Evolutionary conservation across 768 basidiomycete genomes (phyloP), one percentile per base, ranked within the genome.

Genomic region (Psilocybe tampanensis): DNA sequence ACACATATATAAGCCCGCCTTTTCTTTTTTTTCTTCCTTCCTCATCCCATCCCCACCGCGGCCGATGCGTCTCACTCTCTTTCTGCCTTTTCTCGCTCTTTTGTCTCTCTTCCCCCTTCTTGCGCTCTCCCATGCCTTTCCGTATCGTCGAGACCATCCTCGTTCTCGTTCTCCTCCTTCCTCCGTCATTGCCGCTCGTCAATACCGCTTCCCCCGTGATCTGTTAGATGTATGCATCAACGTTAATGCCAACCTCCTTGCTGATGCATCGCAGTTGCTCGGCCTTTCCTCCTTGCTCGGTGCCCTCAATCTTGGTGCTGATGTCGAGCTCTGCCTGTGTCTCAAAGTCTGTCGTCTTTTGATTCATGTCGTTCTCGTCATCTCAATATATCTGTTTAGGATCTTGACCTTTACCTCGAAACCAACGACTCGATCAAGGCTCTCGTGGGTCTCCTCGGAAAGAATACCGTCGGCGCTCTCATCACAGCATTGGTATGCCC

Each of bases 261-360:
- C 67, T 60, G 52, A 66, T 53, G 48, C 57, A 33, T 57, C 64
- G 42, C 55, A 61, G 48, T 42, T 71, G 26, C 62, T 70, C 34
- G 63, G 58, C 34, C 65, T 66, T 24, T 63, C 55, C 17, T 58
- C 63, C 1, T 44, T 66, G 19, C 63, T 70, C 15, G 64, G 59
- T 19, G 58, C 68, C 44, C 59, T 64, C 42, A 58, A 59, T 19
- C 56, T 66, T 21, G 58, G 54, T 42, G 54, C 68, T 15, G 59
- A 68, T 8, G 53, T 72, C 45, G 55, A 72, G 41, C 65, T 76
- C 18, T 79, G 77, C 60, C 60, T 80, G 8, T 80, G 78, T 60
- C 63, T 77, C 22, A 74, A 77, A 65, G 77, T 77, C 34, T 22
- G 69, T 41, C 36, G 69, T 41, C 36, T 49, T 3, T 3, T 48